Base-by-base conservation (phyloP, 2,329 filamentous ascomycete species). In the Ascochyta pisi region DNA sequence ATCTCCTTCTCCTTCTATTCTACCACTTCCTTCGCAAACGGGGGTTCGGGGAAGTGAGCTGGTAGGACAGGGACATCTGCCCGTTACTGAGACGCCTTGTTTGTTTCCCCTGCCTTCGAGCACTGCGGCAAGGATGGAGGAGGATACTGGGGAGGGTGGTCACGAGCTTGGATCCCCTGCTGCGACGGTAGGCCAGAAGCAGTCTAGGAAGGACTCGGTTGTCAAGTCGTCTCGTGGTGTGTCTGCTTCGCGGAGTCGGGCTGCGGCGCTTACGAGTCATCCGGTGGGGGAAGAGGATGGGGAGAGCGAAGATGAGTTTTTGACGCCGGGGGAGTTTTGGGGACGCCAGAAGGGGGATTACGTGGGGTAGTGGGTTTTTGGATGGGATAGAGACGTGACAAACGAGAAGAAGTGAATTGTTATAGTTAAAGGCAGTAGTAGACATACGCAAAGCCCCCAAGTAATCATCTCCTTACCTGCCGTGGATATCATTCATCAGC, bases 401-500 rank as follows among this genome's bases (percentile, higher is more conserved):
- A 45, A 49, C n/a, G 40, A 51, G 38, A 51, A 43, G 53, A 56
- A 51, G 53, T 51, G 53, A 56, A 51, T 56, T 56, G 47, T 57
- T 52, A 45, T 52, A 53, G 54, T 57, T 57, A 57, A 57, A 52
- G 48, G 54, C 48, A 52, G 48, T 57, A 57, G 49, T 49, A 37
- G 44, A 52, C 48, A 37, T 27, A 31, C 29, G 44, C 40, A 44
- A 44, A 53, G 34, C 39, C 49, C 27, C 45, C 10, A 31, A 45
- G 43, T 31, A 42, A 49, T 31, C 49, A 37, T 38, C 40, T 49
- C 23, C 54, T 23, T 49, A 37, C 52, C 39, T 52, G 49, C 54
- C 54, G 54, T 53, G 49, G 54, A 57, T 57, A 57, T 57, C 54
- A 49, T 46, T 45, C 16, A 57, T 47, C 40, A 49, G 47, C 44